A percentile compares a stretch with the other conserved stretches of the same genome.
phyloP scores from a whole-genome alignment of 805 yeast genomes.

The Huiozyma naganishii region DNA sequence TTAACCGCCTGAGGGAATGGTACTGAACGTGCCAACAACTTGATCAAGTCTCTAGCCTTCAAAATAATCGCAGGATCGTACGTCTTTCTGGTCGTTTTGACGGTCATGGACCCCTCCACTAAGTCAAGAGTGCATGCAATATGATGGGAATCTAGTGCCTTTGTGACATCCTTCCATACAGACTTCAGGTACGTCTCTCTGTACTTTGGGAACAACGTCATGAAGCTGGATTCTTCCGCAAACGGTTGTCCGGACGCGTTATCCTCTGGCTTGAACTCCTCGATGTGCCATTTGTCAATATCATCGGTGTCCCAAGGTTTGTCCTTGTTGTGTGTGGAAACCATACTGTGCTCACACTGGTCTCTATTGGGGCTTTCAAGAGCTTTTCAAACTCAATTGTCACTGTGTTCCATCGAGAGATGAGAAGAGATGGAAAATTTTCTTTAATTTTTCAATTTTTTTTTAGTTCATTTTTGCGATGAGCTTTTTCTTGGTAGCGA shows the following conservation, averaged over 20 bases:
- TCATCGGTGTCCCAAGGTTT: conserved; percentile 98
- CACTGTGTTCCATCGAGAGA: too few relatives aligned
- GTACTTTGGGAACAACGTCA: conserved; percentile 92
- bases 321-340: conserved; percentile 84
- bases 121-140: conserved; percentile 78
- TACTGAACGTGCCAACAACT: conserved; percentile 87
- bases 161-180: conserved; percentile 90
- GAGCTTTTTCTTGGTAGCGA: background rate
- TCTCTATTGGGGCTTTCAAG: background rate
- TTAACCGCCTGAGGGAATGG: conserved; percentile 95
- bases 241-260: conserved; percentile 79
- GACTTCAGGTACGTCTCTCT: conserved; percentile 83
- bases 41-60: conserved; percentile 90
- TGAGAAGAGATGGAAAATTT: background rate
- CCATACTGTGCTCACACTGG: conserved; percentile 41
- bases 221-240: conserved; percentile 91
- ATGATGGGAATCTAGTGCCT: conserved; percentile 58
- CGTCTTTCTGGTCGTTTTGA: conserved; percentile 89
- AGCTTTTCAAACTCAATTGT: too few relatives aligned
- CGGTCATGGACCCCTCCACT: conserved; percentile 97
- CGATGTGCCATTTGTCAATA: conserved; percentile 84
- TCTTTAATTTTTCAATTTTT: background rate
- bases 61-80: conserved; percentile 89
- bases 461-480: background rate
- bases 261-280: conserved; percentile 83